Base-by-base conservation (phyloP, 345 rosid species). In the Euphorbia lathyris region DNA sequence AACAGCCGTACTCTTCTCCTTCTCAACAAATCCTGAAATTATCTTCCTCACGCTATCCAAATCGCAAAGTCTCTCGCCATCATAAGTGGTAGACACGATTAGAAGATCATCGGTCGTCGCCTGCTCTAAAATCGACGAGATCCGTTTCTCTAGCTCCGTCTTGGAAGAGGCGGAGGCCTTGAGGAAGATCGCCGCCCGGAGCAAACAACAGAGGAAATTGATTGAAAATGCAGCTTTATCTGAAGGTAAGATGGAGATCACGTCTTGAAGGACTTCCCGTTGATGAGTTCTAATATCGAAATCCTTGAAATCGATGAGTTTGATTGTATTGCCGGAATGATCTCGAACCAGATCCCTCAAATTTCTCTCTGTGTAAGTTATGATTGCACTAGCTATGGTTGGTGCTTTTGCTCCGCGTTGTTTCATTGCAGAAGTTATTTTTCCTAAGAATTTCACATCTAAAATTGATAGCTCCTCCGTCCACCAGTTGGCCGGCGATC, bases 401-500 rank as follows among this genome's bases (percentile, higher is more conserved):
- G 85, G 78, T 19, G 92, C 65, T 75, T 88, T 92, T 0, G 92
- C 86, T 0, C 97, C 96, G 55, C 90, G 83, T 63, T 83, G 83
- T 53, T 79, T 90, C 96, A 92, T 92, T 0, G 89, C 77, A 22
- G 73, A 30, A 60, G 90, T 68, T 32, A 90, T 78, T 71, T 79
- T 81, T 22, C 84, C 76, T 42, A 95, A 74, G 70, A 85, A 85
- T 27, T 73, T 82, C 0, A 88, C 55, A 64, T 84, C 90, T 25
- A 95, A 71, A 61, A 95, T 90, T 19, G 96, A 87, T 12, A 95
- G 80, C 84, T 92, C 99, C 76, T 92, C 96, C 2, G 92, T 83
- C 99, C 99, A 95, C 99, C 99, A 95, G 70, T 92, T 92, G 0
- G 93, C 85, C 29, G 97, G 99, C 13, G 92, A 76, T 55, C 97